Evolutionary conservation across 768 basidiomycete genomes (phyloP), one percentile per base, ranked within the genome.

Genomic region (Xerocomellus amylosporus): DNA sequence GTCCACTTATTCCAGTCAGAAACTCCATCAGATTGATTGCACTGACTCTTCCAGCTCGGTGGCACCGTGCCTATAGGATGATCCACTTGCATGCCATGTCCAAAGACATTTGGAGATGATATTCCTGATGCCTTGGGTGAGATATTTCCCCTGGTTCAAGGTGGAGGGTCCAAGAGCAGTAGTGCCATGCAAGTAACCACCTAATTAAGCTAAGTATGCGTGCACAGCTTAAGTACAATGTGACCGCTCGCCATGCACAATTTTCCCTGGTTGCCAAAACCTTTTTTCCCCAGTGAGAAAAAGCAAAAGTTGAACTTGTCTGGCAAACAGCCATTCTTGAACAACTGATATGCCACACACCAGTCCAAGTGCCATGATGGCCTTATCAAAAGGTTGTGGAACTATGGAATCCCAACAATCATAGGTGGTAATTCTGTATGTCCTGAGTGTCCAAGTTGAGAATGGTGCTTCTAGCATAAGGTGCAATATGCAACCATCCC

Each of bases 381-480:
- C 53, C 9, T 40, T 22, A 44, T 58, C 52, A 0, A 46, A 37
- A 15, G 50, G 56, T 13, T 55, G 47, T 2, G 41, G 53, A 0
- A 36, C 51, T 0, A 61, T n/a, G 5, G 59, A 54, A 24, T 61
- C 60, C 49, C 58, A 61, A 15, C 58, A 60, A 8, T 60, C 51
- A 22, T 38, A 61, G 0, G 41, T 54, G 0, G 39, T 61, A 0
- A 61, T 30, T 15, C 54, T 52, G 13, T 61, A 49, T 2, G 9
- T 7, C 1, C 51, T 22, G 4, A 56, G 46, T 0, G 0, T 54
- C 56, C 15, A 2, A n/a, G 8, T 1, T 49, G 2, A 54, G 0
- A 0, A 49, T 28, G 0, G 1, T 3, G 6, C 13, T 54, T 2
- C 5, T 6, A 6, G 42, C n/a, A 24, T 54, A 57, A 3, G 56